A percentile compares a stretch with the other conserved stretches of the same genome.
Evolutionary conservation across 2,329 filamentous ascomycete genomes (phyloP).

Genomic region (Monilinia aucupariae): DNA sequence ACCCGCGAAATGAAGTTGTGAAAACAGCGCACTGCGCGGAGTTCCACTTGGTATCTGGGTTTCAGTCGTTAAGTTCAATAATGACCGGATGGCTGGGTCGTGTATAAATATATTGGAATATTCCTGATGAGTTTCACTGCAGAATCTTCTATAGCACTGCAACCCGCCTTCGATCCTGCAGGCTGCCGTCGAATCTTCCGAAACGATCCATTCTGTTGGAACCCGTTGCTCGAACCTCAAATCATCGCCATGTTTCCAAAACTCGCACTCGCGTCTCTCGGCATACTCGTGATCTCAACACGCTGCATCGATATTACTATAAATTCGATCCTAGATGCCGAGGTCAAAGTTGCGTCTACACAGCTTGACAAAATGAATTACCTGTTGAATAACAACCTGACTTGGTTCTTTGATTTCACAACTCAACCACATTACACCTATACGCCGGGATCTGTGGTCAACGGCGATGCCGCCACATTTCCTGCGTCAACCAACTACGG

Average conservation of each 20-base stretch:
- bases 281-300: slow-evolving; percentile 18
- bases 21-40: not conserved
- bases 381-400: slow-evolving; percentile 38
- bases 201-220: not conserved
- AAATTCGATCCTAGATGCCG: slow-evolving; percentile 38
- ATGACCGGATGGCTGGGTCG: not conserved
- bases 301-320: slow-evolving; percentile 38
- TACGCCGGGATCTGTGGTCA: slow-evolving; percentile 44
- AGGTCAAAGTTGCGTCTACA: slow-evolving; percentile 40
- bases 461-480: slow-evolving; percentile 48
- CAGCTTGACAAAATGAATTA: slow-evolving; percentile 42
- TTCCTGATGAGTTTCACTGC: slow-evolving; percentile 8
- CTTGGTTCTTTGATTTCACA: slow-evolving; percentile 47
- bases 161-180: slow-evolving; percentile 4
- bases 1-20: not conserved
- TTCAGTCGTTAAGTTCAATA: not conserved
- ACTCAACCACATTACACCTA: slow-evolving; percentile 40
- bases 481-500: slow-evolving; percentile 43
- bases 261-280: not conserved
- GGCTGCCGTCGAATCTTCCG: not conserved
- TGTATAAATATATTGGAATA: not conserved
- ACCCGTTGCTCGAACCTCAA: not conserved
- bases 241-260: slow-evolving; percentile 2
- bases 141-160: not conserved
- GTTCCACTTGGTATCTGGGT: not conserved